A percentile compares a stretch with the other conserved stretches of the same genome.
phyloP scores from a whole-genome alignment of 2,329 filamentous ascomycete genomes.

The Fusarium albidum region DNA sequence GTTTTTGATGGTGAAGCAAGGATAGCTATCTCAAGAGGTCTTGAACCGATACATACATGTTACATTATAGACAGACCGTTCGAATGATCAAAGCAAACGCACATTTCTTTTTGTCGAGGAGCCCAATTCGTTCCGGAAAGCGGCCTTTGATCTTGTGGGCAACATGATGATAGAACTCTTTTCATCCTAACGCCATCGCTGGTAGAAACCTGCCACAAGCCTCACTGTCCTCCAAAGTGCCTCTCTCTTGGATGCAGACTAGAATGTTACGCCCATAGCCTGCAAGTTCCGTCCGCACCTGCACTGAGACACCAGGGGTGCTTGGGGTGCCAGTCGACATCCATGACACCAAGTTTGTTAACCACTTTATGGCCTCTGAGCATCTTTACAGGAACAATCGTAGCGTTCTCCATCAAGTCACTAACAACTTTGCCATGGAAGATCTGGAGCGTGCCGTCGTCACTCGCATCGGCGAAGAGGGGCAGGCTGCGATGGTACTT shows the following conservation, averaged over 20 bases:
- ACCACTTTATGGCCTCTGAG: slow-evolving; percentile 89
- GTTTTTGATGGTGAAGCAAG: too few relatives aligned
- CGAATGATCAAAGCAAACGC: too few relatives aligned
- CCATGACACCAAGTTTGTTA: slow-evolving; percentile 87
- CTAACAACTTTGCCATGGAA: slow-evolving; percentile 97
- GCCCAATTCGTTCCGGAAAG: too few relatives aligned
- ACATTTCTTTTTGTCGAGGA: not conserved
- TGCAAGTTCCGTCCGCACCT: slow-evolving; percentile 90
- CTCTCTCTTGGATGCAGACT: too few relatives aligned
- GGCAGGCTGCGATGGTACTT: slow-evolving; percentile 85
- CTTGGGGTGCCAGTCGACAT: slow-evolving; percentile 93
- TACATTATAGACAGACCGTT: too few relatives aligned
- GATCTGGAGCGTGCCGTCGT: slow-evolving; percentile 93
- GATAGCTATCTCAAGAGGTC: too few relatives aligned
- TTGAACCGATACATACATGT: too few relatives aligned
- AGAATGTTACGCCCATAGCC: slow-evolving; percentile 81
- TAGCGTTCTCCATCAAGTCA: slow-evolving; percentile 95
- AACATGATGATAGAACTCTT: slow-evolving; percentile 16
- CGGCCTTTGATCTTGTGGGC: not conserved
- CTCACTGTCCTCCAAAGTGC: not conserved
- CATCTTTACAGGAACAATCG: slow-evolving; percentile 95
- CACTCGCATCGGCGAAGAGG: slow-evolving; percentile 92
- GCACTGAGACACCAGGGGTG: slow-evolving; percentile 96
- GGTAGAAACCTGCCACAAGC: slow-evolving; percentile 22
- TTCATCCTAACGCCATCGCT: slow-evolving; percentile 35